Percentiles rank a stretch among this genome's conserved stretches.
Evolutionary conservation across 805 yeast species (phyloP).

Genomic region (Metschnikowia peoriensis): DNA sequence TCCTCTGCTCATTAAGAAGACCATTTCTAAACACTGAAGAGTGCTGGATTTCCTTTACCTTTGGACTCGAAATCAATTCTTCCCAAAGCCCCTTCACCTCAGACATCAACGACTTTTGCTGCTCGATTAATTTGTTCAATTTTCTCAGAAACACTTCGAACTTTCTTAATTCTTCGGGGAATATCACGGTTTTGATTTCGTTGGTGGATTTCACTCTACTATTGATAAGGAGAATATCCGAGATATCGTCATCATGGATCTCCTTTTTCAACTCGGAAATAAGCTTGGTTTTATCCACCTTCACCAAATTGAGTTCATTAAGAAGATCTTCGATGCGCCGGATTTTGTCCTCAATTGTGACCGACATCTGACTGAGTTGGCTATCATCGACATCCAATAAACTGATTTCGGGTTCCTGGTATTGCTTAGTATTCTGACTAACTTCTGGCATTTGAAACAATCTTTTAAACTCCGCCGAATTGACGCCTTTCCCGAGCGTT

Average conservation of each 20-base stretch:
- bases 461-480: constrained; percentile 37
- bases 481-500: constrained; percentile 40
- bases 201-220: constrained; percentile 52
- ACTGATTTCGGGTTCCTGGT: constrained; percentile 35
- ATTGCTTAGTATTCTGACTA: constrained; percentile 1
- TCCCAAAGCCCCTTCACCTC: constrained; percentile 32
- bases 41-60: constrained; percentile 40
- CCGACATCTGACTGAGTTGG: constrained; percentile 17
- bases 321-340: constrained; percentile 53
- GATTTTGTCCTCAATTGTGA: constrained; percentile 36
- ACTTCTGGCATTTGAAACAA: constrained; percentile 21
- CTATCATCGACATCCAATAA: constrained; percentile 70
- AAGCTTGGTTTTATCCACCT: constrained; percentile 60
- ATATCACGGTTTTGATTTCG: constrained; percentile 54
- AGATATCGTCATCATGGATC: constrained; percentile 81
- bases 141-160: constrained; percentile 68
- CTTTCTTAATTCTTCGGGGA: constrained; percentile 71
- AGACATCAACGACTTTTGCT: constrained; percentile 53
- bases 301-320: constrained; percentile 59
- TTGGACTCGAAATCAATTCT: constrained; percentile 24
- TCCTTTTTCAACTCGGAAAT: constrained; percentile 64
- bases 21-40: constrained; percentile 40
- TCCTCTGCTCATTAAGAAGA: constrained; percentile 30
- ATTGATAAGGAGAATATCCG: constrained; percentile 68
- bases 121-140: constrained; percentile 63